Evolutionary conservation across 2,329 filamentous ascomycete genomes (phyloP), one percentile per base, ranked within the genome.

Genomic region (Rhynchosporium graminicola): DNA sequence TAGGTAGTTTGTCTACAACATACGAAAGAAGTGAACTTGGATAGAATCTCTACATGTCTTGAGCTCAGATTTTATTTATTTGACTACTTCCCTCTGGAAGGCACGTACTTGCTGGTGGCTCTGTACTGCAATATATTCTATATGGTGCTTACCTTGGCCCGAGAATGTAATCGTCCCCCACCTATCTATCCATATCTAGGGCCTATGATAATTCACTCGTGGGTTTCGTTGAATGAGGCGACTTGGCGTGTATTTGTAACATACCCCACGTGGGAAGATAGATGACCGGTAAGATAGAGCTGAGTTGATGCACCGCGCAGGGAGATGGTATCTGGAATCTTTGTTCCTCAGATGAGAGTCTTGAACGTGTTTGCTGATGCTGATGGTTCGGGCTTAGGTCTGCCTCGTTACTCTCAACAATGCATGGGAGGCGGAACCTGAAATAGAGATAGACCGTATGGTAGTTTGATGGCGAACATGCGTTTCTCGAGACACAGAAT

Each of bases 191-290:
- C 20, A 20, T 20, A 20, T 20, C 20, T 20, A 20, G 50, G 6
- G 33, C 33, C 50, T 52, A 38, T 26, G 31, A 52, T 20, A 38
- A 52, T 52, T 43, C 38, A 43, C 52, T 8, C 36, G 20, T 43
- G 20, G 50, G 50, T 26, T 55, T 56, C 28, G 12, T 43, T 43
- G 13, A 43, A 56, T 43, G 15, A 29, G 20, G 38, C 10, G 42
- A 57, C 55, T 57, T 57, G 55, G 43, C 52, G 13, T 43, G 38
- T 20, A n/a, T 43, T 46, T 33, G 20, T 40, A 56, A 45, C 42
- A 29, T 12, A 45, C 26, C 38, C 31, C 38, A 10, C 31, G 26
- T 10, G n/a, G 48, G 13, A 8, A 51, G 5, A 3, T n/a, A 20
- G 7, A 51, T 7, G 29, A 36, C 29, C 20, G 12, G 10, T 20